Evolutionary conservation across 2,329 filamentous ascomycete genomes (phyloP), one percentile per base, ranked within the genome.

Genomic region (Paracamarosporium sp.): DNA sequence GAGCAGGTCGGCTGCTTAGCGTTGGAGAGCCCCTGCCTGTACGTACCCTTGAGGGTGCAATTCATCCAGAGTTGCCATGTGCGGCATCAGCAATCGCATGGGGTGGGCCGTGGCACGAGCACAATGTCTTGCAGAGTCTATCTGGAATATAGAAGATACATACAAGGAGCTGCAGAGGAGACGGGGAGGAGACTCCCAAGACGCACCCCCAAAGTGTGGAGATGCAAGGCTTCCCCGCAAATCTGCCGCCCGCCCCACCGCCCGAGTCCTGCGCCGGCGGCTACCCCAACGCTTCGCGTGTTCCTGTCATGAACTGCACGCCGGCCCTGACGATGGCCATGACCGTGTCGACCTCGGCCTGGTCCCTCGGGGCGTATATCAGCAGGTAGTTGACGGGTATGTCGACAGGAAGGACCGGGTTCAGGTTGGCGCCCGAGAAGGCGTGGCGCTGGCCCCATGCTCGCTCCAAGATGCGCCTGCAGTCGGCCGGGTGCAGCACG

Each of bases 311-410:
- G 56, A 56, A 64, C n/a, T 41, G 41, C 46, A 66, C 58, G 22
- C 63, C 54, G 15, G 64, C 59, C 53, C 50, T 64, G 13, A 66
- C 57, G 9, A 64, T 60, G 12, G 45, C 33, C 28, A 65, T 44
- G 8, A 33, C 58, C 30, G 62, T 55, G 17, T 68, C 61, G 8
- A 69, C n/a, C 51, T 69, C 68, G 55, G 61, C 57, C 24, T 63
- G 56, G 45, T 64, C 52, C 46, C 66, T 59, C 40, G 66, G 65
- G 55, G 65, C 65, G 60, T 63, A 66, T 15, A 64, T 53, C n/a
- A 67, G 41, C 13, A 64, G 11, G 40, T 69, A 69, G 33, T 57
- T 66, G 45, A 67, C 57, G 1, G 64, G 64, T 30, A 63, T 41
- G 25, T 20, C 51, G 31, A 62, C 62, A 5, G 51, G 38, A 13